A percentile compares a stretch with the other conserved stretches of the same genome.
Conservation (phyloP, 192 early-diverging fungal species). For the Backusella luteola region DNA sequence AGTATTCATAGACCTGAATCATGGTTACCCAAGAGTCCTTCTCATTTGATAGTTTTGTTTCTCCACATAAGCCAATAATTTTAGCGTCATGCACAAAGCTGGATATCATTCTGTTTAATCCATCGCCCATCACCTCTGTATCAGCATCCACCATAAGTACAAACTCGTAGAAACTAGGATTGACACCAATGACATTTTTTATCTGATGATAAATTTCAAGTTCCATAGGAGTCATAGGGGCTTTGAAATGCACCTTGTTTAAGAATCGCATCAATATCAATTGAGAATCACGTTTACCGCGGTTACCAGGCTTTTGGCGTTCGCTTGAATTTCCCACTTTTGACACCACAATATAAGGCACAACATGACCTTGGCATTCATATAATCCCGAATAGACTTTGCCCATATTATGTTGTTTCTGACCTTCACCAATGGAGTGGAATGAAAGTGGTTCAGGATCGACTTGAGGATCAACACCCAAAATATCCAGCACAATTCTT, state of each 20-base stretch:
- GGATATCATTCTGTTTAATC: constrained; percentile 83
- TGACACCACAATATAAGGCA: constrained; percentile 75
- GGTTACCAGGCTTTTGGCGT: constrained; percentile 69
- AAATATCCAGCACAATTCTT: constrained; percentile 75
- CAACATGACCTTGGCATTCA: constrained; percentile 68
- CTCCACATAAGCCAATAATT: constrained; percentile 93
- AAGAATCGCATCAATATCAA: constrained; percentile 81
- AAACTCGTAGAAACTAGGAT: constrained; percentile 79
- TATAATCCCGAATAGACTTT: constrained; percentile 83
- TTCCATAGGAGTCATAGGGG: constrained; percentile 74
- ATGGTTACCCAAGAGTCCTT: constrained; percentile 92
- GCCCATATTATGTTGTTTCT: constrained; percentile 73
- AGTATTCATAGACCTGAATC: constrained; percentile 99
- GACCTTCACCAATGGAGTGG: constrained; percentile 72
- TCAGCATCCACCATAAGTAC: constrained; percentile 77
- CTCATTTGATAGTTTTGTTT: constrained; percentile 90
- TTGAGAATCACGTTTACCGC: constrained; percentile 89
- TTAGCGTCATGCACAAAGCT: constrained; percentile 68
- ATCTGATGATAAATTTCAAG: constrained; percentile 81
- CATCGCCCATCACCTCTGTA: constrained; percentile 78
- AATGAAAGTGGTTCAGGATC: constrained; percentile 65
- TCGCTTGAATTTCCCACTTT: constrained; percentile 75
- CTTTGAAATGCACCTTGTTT: constrained; percentile 72
- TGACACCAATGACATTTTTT: constrained; percentile 82
- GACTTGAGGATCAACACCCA: constrained; percentile 48